Base-by-base conservation (phyloP, 1,139 yeast species). In the Scheffersomyces illinoinensis region DNA sequence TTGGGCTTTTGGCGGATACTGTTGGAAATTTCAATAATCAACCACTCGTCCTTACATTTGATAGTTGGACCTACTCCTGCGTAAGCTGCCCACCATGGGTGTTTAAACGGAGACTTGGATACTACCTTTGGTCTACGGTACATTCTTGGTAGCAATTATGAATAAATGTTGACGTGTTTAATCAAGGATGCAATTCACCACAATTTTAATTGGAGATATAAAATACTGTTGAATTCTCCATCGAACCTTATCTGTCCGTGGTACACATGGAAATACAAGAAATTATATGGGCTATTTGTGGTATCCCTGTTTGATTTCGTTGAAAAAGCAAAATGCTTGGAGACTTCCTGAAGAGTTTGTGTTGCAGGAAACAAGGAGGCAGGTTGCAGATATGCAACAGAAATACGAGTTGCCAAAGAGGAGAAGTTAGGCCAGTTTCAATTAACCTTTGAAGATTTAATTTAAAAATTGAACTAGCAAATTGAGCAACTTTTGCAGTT, bases 1-100 rank as follows among this genome's bases (percentile, higher is more conserved):
- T 73, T 64, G 1, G 74, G 73, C 58, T 76, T 78, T 8, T 12
- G 51, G 12, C 62, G 59, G 33, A 64, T 60, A 47, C 56, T 56
- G 53, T 55, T 24, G 24, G 64, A 58, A 23, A 63, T 50, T 5
- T 60, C 59, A 21, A 59, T 57, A 20, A 64, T 58, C 14, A 60
- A 53, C 56, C 62, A 57, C 56, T 66, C 68, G 52, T 66, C 62
- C 19, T 63, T 54, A 50, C 71, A 63, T 57, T 62, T 64, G 8
- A 67, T 61, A 14, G 24, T 10, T 1, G 70, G 70, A 1, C 73
- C 74, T 17, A 54, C 8, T 17, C 58, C 62, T 5, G 56, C 3
- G 52, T 55, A 69, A 0, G 70, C 61, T 61, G 64, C 17, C 62
- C 63, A 61, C 47, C 54, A 61, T 3, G 63, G 63, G 50, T 61